Evolutionary conservation across 192 early-diverging fungal species (phyloP).

Genomic region (Entomortierella chlamydospora): DNA sequence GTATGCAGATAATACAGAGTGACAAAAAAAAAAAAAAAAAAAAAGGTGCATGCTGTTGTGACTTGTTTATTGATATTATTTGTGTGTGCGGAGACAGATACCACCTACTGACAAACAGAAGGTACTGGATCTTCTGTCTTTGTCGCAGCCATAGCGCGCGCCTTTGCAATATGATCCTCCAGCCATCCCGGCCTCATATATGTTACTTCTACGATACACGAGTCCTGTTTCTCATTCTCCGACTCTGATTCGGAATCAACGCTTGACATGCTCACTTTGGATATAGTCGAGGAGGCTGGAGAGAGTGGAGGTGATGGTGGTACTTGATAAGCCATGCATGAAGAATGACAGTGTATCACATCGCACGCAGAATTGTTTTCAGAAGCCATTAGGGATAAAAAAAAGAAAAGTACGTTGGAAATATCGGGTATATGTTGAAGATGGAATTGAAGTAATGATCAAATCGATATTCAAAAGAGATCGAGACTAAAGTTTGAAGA

Average conservation of each 20-base stretch:
- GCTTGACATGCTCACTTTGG: slow-evolving; percentile 9
- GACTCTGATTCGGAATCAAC: background rate
- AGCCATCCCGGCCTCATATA: slow-evolving; percentile 7
- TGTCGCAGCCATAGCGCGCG: background rate
- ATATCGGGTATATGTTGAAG: too few species aligned
- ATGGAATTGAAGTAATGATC: too few species aligned
- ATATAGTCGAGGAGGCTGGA: background rate
- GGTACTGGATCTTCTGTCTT: background rate
- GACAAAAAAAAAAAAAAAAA: slow-evolving; percentile 7
- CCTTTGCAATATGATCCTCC: slow-evolving; percentile 15
- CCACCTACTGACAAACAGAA: background rate
- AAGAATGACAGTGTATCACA: background rate
- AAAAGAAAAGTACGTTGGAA: too few species aligned
- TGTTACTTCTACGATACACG: background rate
- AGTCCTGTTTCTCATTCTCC: background rate
- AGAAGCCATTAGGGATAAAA: too few species aligned
- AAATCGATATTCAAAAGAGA: too few species aligned
- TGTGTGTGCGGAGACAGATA: background rate
- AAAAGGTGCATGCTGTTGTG: background rate
- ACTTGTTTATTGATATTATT: background rate
- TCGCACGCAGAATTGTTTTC: background rate
- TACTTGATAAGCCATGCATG: background rate
- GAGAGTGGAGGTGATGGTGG: slow-evolving; percentile 17
- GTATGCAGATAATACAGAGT: background rate
- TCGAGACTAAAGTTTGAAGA: too few species aligned